A percentile compares a stretch with the other conserved stretches of the same genome.
Conservation (phyloP, 202 grass and related monocot species). For the Alloteropsis angusta region DNA sequence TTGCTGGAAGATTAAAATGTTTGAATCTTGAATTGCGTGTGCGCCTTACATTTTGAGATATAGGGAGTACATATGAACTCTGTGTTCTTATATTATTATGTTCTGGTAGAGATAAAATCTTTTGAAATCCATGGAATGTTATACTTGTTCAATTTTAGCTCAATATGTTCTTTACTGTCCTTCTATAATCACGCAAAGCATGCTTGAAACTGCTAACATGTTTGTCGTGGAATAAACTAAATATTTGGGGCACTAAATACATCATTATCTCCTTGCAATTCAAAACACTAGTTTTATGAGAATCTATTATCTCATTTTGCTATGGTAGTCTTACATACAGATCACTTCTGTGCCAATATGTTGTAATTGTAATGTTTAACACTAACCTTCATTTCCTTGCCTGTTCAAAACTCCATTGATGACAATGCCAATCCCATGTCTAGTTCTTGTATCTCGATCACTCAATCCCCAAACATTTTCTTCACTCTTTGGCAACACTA, state of each 20-base stretch:
- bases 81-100: not conserved
- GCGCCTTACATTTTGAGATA: not conserved
- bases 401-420: not conserved
- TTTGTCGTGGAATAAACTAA: not conserved
- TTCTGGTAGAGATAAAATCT: constrained; percentile 9
- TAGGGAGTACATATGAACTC: not conserved
- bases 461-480: not conserved
- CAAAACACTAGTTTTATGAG: not conserved
- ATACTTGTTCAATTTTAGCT: not conserved
- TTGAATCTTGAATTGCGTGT: not conserved
- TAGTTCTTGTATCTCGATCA: not conserved
- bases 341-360: not conserved
- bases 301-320: not conserved
- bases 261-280: not conserved
- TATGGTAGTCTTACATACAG: not conserved
- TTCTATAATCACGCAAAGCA: constrained; percentile 6
- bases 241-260: not conserved
- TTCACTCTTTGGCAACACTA: not conserved
- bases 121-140: not conserved
- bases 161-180: not conserved
- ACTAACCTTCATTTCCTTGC: not conserved
- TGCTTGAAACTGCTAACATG: not conserved
- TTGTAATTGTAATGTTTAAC: not conserved
- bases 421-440: not conserved
- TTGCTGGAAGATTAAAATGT: not conserved